Evolutionary conservation across 73 alveolate species (phyloP).

Genomic region (Stentor roeselii): DNA sequence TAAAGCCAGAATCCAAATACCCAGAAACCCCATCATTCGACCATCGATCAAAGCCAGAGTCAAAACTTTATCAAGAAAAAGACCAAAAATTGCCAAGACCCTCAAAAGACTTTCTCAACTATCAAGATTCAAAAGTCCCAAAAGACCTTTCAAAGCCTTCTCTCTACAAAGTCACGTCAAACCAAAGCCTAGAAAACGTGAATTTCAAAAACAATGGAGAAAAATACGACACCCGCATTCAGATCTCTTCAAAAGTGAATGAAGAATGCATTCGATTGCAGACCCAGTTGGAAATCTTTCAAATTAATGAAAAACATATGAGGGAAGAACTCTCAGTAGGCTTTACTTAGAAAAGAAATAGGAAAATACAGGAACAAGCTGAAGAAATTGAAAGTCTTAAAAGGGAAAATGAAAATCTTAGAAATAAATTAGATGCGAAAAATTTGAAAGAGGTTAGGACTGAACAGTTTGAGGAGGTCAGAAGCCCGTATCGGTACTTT

Average conservation of each 20-base stretch:
- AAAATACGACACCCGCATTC: background rate
- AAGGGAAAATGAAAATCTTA: conserved; percentile 1
- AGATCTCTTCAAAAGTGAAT: background rate
- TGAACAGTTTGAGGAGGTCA: background rate
- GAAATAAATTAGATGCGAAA: background rate
- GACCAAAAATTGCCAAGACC: background rate
- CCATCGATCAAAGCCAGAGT: background rate
- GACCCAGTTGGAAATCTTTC: conserved; percentile 18
- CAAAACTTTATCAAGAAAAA: background rate
- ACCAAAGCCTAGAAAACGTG: background rate
- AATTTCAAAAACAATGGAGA: conserved; percentile 5
- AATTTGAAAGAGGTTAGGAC: background rate
- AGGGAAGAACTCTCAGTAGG: conserved; percentile 20
- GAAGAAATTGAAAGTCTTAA: conserved; percentile 1
- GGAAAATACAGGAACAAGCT: background rate
- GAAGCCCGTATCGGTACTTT: no score
- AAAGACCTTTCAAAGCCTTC: background rate
- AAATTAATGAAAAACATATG: conserved; percentile 24
- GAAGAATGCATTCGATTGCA: conserved; percentile 3
- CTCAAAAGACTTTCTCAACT: no score
- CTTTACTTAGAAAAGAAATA: background rate
- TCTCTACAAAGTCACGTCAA: background rate
- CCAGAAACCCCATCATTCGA: background rate
- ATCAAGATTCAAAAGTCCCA: background rate
- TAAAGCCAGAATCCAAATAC: background rate